Percentiles rank a stretch among this genome's conserved stretches.
Conservation (phyloP, 1,284 basidiomycete species). For the Tilletia walkeri region DNA sequence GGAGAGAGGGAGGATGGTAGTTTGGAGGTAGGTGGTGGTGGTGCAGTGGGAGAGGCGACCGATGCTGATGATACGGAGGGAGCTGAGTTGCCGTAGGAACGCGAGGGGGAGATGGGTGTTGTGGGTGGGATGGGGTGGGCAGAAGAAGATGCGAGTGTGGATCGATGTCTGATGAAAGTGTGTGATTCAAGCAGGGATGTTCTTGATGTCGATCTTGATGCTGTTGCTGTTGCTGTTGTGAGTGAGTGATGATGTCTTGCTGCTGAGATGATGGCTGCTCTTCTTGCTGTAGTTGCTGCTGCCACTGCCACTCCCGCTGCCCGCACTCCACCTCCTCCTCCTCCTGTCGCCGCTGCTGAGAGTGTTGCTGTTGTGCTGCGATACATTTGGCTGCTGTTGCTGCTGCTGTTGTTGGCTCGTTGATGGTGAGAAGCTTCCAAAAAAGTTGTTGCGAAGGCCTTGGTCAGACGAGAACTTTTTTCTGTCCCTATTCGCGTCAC, state of each 20-base stretch:
- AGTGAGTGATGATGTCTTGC: background rate
- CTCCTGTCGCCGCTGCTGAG: background rate
- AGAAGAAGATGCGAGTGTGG: background rate
- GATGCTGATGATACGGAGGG: conserved; percentile 19
- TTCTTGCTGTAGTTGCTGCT: background rate
- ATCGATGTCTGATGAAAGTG: background rate
- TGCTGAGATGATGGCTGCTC: background rate
- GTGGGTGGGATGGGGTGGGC: background rate
- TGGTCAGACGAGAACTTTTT: too few relatives aligned
- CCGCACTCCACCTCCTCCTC: background rate
- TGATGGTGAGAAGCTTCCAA: too few relatives aligned
- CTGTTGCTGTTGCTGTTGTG: background rate
- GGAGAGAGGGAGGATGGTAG: background rate
- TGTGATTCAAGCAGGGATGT: background rate
- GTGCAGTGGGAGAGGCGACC: conserved; percentile 28
- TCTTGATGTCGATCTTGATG: background rate
- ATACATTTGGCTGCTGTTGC: too few relatives aligned
- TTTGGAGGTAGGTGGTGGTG: conserved; percentile 19
- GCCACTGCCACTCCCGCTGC: background rate
- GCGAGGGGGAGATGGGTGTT: conserved; percentile 23
- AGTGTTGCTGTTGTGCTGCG: too few relatives aligned
- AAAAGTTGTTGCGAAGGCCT: too few relatives aligned
- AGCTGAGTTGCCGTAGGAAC: conserved; percentile 22
- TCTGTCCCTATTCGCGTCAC: too few relatives aligned
- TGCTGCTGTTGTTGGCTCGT: too few relatives aligned